Conservation (phyloP, 805 yeast genomes). For the Zygoascus flipseniorum region DNA sequence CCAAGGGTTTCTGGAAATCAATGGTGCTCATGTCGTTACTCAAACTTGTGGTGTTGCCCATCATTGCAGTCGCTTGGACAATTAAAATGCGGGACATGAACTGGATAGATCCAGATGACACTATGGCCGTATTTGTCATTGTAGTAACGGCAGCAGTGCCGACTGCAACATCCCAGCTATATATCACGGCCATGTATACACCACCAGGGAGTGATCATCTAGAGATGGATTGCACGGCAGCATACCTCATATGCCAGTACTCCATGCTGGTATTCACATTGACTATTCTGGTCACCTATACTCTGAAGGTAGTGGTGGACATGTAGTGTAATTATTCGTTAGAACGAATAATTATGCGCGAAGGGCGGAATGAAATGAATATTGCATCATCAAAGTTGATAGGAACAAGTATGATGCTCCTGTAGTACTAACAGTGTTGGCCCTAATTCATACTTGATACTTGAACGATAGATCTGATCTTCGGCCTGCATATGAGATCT, state of each 20-base stretch:
- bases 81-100: constrained; percentile 53
- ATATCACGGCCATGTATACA: constrained; percentile 79
- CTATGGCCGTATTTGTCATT: constrained; percentile 60
- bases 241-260: constrained; percentile 68
- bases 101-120: constrained; percentile 51
- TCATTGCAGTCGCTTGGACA: constrained; percentile 63
- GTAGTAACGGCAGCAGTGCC: constrained; percentile 75
- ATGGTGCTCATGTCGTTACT: constrained; percentile 47
- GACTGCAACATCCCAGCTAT: constrained; percentile 79
- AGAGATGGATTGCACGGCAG: constrained; percentile 78
- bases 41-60: constrained; percentile 64
- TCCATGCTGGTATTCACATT: constrained; percentile 55
- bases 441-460: no score
- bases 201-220: constrained; percentile 46
- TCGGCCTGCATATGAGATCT: no score
- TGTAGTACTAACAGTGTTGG: no score
- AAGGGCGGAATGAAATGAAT: no score
- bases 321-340: background rate
- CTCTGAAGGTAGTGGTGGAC: constrained; percentile 30
- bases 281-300: constrained; percentile 68
- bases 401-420: no score
- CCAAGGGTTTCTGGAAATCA: constrained; percentile 58
- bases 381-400: no score
- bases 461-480: no score
- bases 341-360: no score